Conservation (phyloP, 2,329 filamentous ascomycete genomes). For the Trichoderma breve region DNA sequence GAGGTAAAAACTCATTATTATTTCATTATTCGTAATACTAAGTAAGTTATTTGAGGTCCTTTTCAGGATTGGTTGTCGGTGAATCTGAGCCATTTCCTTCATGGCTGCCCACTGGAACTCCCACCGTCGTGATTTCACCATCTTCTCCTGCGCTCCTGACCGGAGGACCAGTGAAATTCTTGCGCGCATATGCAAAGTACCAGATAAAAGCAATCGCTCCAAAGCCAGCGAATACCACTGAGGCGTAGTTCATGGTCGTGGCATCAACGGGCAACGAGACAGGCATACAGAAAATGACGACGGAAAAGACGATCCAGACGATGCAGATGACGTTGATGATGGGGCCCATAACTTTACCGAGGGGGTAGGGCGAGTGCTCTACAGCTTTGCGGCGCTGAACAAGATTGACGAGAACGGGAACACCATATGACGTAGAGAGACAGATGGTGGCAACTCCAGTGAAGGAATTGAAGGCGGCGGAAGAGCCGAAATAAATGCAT, state of each 20-base stretch:
- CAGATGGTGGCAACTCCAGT: constrained; percentile 79
- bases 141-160: constrained; percentile 23
- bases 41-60: background rate
- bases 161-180: constrained; percentile 61
- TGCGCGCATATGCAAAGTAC: constrained; percentile 63
- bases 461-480: constrained; percentile 75
- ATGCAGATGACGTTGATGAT: constrained; percentile 66
- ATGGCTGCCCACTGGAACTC: background rate
- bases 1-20: background rate
- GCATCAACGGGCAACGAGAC: constrained; percentile 57
- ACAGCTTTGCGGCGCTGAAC: constrained; percentile 65
- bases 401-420: constrained; percentile 71
- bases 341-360: constrained; percentile 68
- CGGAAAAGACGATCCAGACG: constrained; percentile 67
- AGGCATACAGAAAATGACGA: constrained; percentile 76
- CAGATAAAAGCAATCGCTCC: constrained; percentile 57
- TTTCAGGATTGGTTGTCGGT: background rate
- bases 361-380: constrained; percentile 63
- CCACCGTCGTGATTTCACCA: background rate
- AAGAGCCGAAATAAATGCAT: constrained; percentile 75
- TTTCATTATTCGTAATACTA: background rate
- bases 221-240: constrained; percentile 63
- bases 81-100: constrained; percentile 13
- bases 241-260: constrained; percentile 64
- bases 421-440: constrained; percentile 70